phyloP scores from a whole-genome alignment of 345 rosid species.

The Eucalyptus tenuipes region DNA sequence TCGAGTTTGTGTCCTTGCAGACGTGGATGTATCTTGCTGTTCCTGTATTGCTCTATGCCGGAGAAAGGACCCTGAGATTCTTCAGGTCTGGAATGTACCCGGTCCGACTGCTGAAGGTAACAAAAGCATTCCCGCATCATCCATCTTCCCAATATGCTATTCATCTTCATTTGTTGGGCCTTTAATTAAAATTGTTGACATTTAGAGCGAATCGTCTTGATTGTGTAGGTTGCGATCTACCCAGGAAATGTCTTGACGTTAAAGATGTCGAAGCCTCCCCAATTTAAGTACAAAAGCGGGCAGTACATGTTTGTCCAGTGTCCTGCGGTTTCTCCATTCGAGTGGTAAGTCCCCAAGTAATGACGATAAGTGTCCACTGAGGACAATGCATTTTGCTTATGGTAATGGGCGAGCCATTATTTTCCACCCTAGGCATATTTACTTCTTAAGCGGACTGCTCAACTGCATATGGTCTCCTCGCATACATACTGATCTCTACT shows the following conservation, averaged over 20 bases:
- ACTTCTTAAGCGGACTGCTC: not conserved
- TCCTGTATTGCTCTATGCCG: slow-evolving; percentile 66
- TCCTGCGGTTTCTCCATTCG: slow-evolving; percentile 97
- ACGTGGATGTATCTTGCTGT: slow-evolving; percentile 96
- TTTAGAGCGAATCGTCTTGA: not conserved
- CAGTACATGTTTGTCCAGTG: slow-evolving; percentile 99
- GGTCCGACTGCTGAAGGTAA: slow-evolving; percentile 69
- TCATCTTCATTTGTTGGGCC: not conserved
- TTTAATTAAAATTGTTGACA: not conserved
- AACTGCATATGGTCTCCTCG: not conserved
- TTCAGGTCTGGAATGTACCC: slow-evolving; percentile 79
- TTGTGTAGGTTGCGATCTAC: slow-evolving; percentile 77
- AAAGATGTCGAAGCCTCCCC: slow-evolving; percentile 94
- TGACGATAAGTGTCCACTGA: not conserved
- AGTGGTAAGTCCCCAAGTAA: slow-evolving; percentile 39
- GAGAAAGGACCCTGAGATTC: slow-evolving; percentile 81
- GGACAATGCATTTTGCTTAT: not conserved
- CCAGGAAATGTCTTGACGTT: slow-evolving; percentile 90
- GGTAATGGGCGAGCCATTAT: not conserved
- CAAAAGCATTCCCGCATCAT: not conserved
- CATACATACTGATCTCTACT: not conserved
- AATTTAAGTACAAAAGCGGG: slow-evolving; percentile 88
- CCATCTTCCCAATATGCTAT: not conserved
- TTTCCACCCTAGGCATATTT: not conserved
- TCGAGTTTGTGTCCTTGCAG: slow-evolving; percentile 17